Base-by-base conservation (phyloP, 176 grass and related monocot species). In the Thalia dealbata region DNA sequence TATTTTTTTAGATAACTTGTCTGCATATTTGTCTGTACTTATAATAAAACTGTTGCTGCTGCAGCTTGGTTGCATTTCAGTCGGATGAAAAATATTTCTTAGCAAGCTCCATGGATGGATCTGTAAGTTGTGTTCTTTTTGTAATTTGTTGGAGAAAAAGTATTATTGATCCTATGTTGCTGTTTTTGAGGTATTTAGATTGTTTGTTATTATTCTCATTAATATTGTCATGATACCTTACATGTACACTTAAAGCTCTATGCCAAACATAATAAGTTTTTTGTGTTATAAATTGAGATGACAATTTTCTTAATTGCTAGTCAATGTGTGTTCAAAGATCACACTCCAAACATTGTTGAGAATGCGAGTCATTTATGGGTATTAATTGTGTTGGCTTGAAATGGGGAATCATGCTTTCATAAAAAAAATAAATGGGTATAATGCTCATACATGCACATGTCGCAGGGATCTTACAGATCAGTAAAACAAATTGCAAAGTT, bases 31-130 rank as follows among this genome's bases (percentile, higher is more conserved):
- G 30, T 38, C 70, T 44, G 41, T 75, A 24, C 44, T 18, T 62
- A 12, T 24, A 28, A 75, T 44, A 44, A 75, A 78, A 48, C 59
- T 59, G 25, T 45, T 77, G 59, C 52, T 76, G 21, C 50, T 41
- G 54, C 85, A 91, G 89, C 80, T 70, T 91, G 82, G 82, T 76
- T 70, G 65, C 82, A 66, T 80, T 91, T 51, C 82, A 78, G 51
- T 88, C 89, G 50, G 85, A 91, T 79, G 89, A 91, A 25, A 54
- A 83, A 11, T 91, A 91, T 72, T 88, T 88, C 62, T 70, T 91
- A 67, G 89, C 85, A 69, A 88, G 89, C 55, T 88, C 85, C 60
- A 88, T 91, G 89, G 83, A 91, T 83, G 89, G 89, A 88, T 91
- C 72, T 30, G 89, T 91, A 75, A 81, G 89, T 78, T 78, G 22